These are phyloP conservation scores for Quercus parvula DNA, from an alignment of 306 rosid species.

Conservation along the genomic window DNA sequence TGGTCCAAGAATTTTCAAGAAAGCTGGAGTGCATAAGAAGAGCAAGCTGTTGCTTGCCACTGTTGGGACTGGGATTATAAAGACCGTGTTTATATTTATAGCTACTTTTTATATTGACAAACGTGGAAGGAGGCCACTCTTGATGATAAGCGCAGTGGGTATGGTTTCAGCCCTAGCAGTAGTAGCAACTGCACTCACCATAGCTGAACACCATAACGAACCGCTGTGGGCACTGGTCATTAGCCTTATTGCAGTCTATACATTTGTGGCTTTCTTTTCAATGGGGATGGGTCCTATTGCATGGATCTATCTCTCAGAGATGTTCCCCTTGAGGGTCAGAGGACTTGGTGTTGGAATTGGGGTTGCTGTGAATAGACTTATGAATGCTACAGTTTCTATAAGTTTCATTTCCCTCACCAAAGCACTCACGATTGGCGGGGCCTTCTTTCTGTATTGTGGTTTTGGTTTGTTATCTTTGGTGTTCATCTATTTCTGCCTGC, in stretches of 20 bases:
- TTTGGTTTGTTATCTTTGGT: conserved; percentile 53
- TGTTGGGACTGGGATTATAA: conserved; percentile 62
- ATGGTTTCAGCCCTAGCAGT: conserved; percentile 36
- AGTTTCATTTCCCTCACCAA: conserved; percentile 59
- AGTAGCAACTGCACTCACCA: conserved; percentile 57
- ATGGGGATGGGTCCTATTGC: conserved; percentile 78
- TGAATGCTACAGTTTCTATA: conserved; percentile 64
- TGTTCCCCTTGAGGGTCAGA: conserved; percentile 68
- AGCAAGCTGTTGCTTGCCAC: conserved; percentile 67
- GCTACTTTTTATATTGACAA: conserved; percentile 55
- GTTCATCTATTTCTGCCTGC: conserved; percentile 63
- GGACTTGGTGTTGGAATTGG: conserved; percentile 71
- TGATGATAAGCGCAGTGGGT: conserved; percentile 54
- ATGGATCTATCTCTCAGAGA: conserved; percentile 80
- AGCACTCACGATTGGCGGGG: conserved; percentile 76
- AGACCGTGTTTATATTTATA: conserved; percentile 37
- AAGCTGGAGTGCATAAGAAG: conserved; percentile 60
- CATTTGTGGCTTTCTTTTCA: conserved; percentile 55
- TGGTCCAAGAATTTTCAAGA: conserved; percentile 72
- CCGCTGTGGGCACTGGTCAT: conserved; percentile 56
- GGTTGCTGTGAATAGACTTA: conserved; percentile 67
- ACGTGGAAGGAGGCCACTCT: conserved; percentile 53
- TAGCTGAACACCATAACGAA: conserved; percentile 37
- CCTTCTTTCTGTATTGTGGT: conserved; percentile 70
- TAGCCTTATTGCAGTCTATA: conserved; percentile 49